Conservation (phyloP, 1,139 yeast species). For the Debaryomyces udenii region DNA sequence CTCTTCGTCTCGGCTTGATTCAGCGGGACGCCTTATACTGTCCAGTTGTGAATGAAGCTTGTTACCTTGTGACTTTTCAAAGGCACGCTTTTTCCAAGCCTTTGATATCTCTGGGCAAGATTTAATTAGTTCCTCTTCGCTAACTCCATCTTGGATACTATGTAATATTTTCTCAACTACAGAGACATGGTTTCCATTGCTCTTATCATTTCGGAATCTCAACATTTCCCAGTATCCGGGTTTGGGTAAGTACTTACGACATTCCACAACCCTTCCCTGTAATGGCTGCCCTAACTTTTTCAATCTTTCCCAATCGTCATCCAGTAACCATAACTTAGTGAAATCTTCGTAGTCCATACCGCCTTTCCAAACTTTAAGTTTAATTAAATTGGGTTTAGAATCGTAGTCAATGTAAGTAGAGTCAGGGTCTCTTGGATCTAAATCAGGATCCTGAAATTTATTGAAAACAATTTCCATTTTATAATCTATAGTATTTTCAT, state of each 20-base stretch:
- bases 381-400: conserved; percentile 63
- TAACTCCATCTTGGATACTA: conserved; percentile 85
- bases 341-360: conserved; percentile 66
- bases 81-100: conserved; percentile 41
- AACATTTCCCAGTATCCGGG: conserved; percentile 77
- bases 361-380: conserved; percentile 82
- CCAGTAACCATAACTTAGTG: conserved; percentile 61
- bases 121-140: conserved; percentile 69
- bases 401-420: conserved; percentile 82
- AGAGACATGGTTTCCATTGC: conserved; percentile 79
- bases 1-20: conserved; percentile 11
- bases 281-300: conserved; percentile 76
- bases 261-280: conserved; percentile 90
- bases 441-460: conserved; percentile 64
- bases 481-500: conserved; percentile 92
- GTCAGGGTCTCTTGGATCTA: conserved; percentile 72
- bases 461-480: conserved; percentile 72
- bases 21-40: conserved; percentile 3
- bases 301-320: conserved; percentile 80
- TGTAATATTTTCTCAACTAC: conserved; percentile 81
- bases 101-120: conserved; percentile 38
- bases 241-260: conserved; percentile 56
- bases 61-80: conserved; percentile 27
- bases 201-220: conserved; percentile 90
- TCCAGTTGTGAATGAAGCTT: conserved; percentile 6